These are phyloP conservation scores for Cardamine chenopodiifolia DNA, from an alignment of 345 rosid genomes.

Conservation along the genomic window DNA sequence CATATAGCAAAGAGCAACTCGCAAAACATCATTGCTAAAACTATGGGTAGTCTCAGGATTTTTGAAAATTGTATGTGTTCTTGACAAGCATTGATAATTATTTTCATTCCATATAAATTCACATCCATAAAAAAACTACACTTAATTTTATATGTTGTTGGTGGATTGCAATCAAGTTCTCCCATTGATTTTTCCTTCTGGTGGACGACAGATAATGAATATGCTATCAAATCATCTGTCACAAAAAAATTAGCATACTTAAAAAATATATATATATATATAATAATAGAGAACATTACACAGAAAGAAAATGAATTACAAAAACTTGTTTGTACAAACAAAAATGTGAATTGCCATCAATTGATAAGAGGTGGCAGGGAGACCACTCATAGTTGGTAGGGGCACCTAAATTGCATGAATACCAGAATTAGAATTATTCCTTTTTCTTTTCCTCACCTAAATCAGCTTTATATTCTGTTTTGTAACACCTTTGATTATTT, in stretches of 20 bases:
- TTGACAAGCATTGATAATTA: background rate
- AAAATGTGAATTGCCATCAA: conserved; percentile 28
- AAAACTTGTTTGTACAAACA: background rate
- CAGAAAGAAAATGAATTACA: background rate
- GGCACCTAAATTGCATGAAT: conserved; percentile 31
- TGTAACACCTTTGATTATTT: conserved; percentile 2
- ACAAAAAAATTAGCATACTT: background rate
- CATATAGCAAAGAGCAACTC: too few species aligned
- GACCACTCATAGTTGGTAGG: conserved; percentile 39
- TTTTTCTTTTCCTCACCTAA: conserved; percentile 17
- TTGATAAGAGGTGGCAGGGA: conserved; percentile 38
- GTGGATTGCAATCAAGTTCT: conserved; percentile 34
- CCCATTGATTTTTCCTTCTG: conserved; percentile 23
- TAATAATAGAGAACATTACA: conserved; percentile 25
- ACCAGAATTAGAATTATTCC: conserved; percentile 32
- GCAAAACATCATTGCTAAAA: too few species aligned
- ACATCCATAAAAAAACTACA: background rate
- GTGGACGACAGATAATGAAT: conserved; percentile 40
- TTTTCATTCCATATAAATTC: background rate
- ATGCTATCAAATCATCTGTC: conserved; percentile 49
- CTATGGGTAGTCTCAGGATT: too few species aligned
- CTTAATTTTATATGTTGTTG: background rate
- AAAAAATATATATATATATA: background rate
- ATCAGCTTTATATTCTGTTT: background rate
- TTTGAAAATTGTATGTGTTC: background rate